Conservation (phyloP, 2,329 filamentous ascomycete species). For the Fusarium camptoceras region DNA sequence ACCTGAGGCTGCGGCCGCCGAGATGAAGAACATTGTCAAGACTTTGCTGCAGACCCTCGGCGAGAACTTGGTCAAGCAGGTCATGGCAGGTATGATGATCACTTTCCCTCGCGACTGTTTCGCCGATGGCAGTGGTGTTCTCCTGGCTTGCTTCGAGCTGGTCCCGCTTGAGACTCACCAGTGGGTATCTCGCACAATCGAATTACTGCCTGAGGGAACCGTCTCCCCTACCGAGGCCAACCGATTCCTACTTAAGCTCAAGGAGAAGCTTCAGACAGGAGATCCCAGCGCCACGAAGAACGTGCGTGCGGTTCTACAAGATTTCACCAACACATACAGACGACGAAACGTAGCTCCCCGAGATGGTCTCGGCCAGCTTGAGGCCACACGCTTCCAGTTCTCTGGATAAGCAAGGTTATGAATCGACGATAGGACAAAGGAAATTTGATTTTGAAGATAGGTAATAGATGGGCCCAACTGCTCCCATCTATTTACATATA, state of each 20-base stretch:
- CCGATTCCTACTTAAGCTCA: constrained; percentile 82
- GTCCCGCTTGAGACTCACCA: constrained; percentile 80
- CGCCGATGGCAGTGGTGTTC: constrained; percentile 90
- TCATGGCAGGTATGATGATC: constrained; percentile 99
- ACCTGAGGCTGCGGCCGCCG: constrained; percentile 70
- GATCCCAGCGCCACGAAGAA: constrained; percentile 73
- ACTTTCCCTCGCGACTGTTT: constrained; percentile 97
- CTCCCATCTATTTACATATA: constrained; percentile 9
- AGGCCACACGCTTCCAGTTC: constrained; percentile 90
- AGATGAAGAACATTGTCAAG: constrained; percentile 79
- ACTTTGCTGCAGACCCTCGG: constrained; percentile 77
- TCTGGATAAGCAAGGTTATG: constrained; percentile 48
- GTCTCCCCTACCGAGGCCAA: constrained; percentile 84
- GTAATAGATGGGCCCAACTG: neutral
- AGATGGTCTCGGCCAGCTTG: constrained; percentile 87
- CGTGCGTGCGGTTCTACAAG: constrained; percentile 87
- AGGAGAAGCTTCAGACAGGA: constrained; percentile 77
- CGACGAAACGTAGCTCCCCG: constrained; percentile 94
- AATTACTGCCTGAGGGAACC: constrained; percentile 84
- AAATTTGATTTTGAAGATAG: neutral
- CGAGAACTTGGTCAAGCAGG: constrained; percentile 83
- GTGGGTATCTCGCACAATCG: constrained; percentile 88
- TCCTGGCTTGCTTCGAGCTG: constrained; percentile 89
- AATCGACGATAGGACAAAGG: neutral
- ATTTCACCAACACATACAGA: constrained; percentile 96